Base-by-base conservation (phyloP, 1,139 yeast species). In the Hemisphaericaspora subhashii region DNA sequence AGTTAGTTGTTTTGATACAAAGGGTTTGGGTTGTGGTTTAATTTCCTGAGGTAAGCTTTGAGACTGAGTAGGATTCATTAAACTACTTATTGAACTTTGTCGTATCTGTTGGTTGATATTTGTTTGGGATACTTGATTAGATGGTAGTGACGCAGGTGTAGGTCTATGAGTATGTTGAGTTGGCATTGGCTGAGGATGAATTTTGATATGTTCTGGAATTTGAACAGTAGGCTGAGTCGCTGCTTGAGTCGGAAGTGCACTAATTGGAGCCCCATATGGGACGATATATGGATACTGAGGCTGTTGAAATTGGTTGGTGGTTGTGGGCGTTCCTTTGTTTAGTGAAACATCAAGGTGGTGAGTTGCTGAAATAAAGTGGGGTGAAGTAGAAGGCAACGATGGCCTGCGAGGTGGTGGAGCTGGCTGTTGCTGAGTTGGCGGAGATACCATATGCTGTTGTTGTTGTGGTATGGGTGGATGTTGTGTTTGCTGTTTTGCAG, bases 401-500 rank as follows among this genome's bases (percentile, higher is more conserved):
- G 35, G 35, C 16, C 31, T 15, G n/a, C 31, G 31, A 31, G 30
- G 35, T n/a, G 22, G 24, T 25, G 30, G 38, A 11, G 33, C 18
- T 15, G 34, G 37, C n/a, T 26, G 33, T 24, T 22, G 37, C 10
- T 3, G 31, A n/a, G 35, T 35, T 5, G 36, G 26, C 6, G 45
- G 48, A 5, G 50, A 39, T 14, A 37, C 44, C 9, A 27, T 28
- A 17, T 30, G 38, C 21, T 31, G 36, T 26, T 28, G 40, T 23
- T 31, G 23, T 35, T 48, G 38, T 25, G 51, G 47, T 4, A 51
- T 43, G 14, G 49, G 50, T 46, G 46, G 43, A 25, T 41, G 45
- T 32, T 52, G 48, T 15, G 66, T 69, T 40, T 65, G 72, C 35
- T 68, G 73, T 43, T 69, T 55, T 9, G 79, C 77, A 11, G 79